Evolutionary conservation across 495 filamentous ascomycete species (phyloP).

Genomic region (Aspergillus conjunctus): DNA sequence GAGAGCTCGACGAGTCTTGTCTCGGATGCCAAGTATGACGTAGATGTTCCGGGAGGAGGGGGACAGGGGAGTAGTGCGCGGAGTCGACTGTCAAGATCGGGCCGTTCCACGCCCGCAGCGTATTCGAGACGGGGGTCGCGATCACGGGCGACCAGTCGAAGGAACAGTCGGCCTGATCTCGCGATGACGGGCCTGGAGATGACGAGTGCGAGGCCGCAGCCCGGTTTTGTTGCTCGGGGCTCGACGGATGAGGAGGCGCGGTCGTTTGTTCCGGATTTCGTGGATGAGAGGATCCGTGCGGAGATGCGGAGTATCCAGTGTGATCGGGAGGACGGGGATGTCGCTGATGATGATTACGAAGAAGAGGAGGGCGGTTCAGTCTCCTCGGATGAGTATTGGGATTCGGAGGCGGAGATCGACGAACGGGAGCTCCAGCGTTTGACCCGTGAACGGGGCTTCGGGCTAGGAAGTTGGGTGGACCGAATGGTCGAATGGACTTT

Average conservation of each 20-base stretch:
- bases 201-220: slow-evolving; percentile 1
- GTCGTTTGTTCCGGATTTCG: slow-evolving; percentile 43
- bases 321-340: not conserved
- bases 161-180: slow-evolving; percentile 39
- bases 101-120: slow-evolving; percentile 40
- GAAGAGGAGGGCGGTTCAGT: slow-evolving; percentile 19
- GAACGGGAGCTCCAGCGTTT: slow-evolving; percentile 48
- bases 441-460: slow-evolving; percentile 60
- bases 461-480: slow-evolving; percentile 76
- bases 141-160: slow-evolving; percentile 38
- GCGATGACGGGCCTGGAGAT: slow-evolving; percentile 38
- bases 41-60: slow-evolving; percentile 1
- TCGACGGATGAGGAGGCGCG: slow-evolving; percentile 21
- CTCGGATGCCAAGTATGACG: slow-evolving; percentile 45
- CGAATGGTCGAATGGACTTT: slow-evolving; percentile 73
- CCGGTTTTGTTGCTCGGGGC: not conserved
- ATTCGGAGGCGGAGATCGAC: slow-evolving; percentile 43
- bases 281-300: slow-evolving; percentile 47
- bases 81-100: slow-evolving; percentile 37
- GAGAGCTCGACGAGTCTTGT: slow-evolving; percentile 70
- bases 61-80: slow-evolving; percentile 3
- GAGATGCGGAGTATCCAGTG: slow-evolving; percentile 44
- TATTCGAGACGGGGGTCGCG: slow-evolving; percentile 35
- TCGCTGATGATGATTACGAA: slow-evolving; percentile 3
- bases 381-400: slow-evolving; percentile 22